phyloP scores from a whole-genome alignment of 768 basidiomycete species.

The Omphalotus guepiniiformis region DNA sequence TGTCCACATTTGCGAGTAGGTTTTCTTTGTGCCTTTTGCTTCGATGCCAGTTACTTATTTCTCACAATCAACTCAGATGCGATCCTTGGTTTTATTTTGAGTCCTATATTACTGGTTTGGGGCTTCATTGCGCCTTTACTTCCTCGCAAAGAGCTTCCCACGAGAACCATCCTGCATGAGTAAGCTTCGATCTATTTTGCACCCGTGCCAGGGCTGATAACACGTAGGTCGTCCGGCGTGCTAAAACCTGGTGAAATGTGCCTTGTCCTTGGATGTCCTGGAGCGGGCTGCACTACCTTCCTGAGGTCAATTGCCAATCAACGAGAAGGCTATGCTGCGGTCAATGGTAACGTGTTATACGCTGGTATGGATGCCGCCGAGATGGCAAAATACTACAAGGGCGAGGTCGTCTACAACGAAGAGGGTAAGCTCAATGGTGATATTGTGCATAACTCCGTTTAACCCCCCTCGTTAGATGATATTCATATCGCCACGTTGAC shows the following conservation, averaged over 20 bases:
- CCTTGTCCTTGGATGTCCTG: slow-evolving; percentile 78
- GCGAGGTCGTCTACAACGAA: slow-evolving; percentile 76
- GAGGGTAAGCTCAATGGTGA: slow-evolving; percentile 42
- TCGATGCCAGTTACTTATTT: background rate
- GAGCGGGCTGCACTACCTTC: slow-evolving; percentile 83
- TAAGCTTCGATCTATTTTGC: slow-evolving; percentile 19
- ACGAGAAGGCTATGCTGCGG: slow-evolving; percentile 55
- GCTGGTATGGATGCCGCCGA: slow-evolving; percentile 74
- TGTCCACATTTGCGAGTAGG: slow-evolving; percentile 57
- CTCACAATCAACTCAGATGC: slow-evolving; percentile 35
- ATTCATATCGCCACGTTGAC: slow-evolving; percentile 80
- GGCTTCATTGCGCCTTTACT: slow-evolving; percentile 35
- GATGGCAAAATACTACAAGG: slow-evolving; percentile 73
- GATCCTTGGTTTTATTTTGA: slow-evolving; percentile 46
- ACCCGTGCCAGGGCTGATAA: background rate
- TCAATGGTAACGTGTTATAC: slow-evolving; percentile 75
- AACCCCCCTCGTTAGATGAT: slow-evolving; percentile 46
- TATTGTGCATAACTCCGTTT: background rate
- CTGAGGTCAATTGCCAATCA: slow-evolving; percentile 80
- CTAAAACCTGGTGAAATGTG: slow-evolving; percentile 85
- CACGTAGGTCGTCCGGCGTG: slow-evolving; percentile 56
- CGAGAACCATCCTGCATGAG: slow-evolving; percentile 59
- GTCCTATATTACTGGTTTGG: slow-evolving; percentile 48
- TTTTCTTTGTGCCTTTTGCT: slow-evolving; percentile 4
- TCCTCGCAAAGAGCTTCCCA: slow-evolving; percentile 30